Conservation (phyloP, 495 filamentous ascomycete species). For the Aspergillus carlsbadensis region DNA sequence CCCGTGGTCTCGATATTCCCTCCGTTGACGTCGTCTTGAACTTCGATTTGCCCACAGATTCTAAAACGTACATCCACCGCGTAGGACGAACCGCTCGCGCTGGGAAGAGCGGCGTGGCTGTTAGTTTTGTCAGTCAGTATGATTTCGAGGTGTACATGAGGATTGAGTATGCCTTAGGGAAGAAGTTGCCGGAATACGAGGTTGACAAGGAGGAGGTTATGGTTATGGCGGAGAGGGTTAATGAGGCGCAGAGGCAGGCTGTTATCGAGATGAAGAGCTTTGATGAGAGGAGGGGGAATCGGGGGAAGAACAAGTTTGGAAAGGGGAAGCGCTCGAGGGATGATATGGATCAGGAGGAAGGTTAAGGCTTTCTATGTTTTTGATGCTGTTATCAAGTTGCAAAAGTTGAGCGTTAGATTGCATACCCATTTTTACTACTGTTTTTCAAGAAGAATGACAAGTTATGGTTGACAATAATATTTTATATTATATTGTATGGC, state of each 20-base stretch:
- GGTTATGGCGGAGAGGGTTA: slow-evolving; percentile 74
- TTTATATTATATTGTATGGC: slow-evolving; percentile 1
- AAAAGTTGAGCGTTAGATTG: slow-evolving; percentile 3
- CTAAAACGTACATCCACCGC: slow-evolving; percentile 92
- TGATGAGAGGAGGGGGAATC: slow-evolving; percentile 72
- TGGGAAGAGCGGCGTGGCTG: slow-evolving; percentile 79
- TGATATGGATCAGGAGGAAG: slow-evolving; percentile 82
- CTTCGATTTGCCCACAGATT: slow-evolving; percentile 74
- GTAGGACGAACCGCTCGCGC: slow-evolving; percentile 93
- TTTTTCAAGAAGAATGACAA: not conserved
- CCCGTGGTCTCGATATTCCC: slow-evolving; percentile 92
- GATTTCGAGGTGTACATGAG: slow-evolving; percentile 84
- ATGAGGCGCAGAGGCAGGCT: slow-evolving; percentile 81
- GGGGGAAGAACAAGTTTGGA: slow-evolving; percentile 53
- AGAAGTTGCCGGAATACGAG: slow-evolving; percentile 68
- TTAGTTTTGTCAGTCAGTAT: slow-evolving; percentile 85
- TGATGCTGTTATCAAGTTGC: too few species aligned
- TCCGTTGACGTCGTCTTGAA: slow-evolving; percentile 88
- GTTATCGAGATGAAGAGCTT: slow-evolving; percentile 79
- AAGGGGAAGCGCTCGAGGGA: slow-evolving; percentile 64
- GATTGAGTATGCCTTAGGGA: slow-evolving; percentile 80
- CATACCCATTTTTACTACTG: slow-evolving; percentile 2
- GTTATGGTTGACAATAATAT: too few species aligned
- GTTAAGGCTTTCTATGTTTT: slow-evolving; percentile 22
- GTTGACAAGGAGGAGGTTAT: slow-evolving; percentile 80